A percentile compares a stretch with the other conserved stretches of the same genome.
Conservation (phyloP, 768 basidiomycete species). For the Tylopilus rubrobrunneus region DNA sequence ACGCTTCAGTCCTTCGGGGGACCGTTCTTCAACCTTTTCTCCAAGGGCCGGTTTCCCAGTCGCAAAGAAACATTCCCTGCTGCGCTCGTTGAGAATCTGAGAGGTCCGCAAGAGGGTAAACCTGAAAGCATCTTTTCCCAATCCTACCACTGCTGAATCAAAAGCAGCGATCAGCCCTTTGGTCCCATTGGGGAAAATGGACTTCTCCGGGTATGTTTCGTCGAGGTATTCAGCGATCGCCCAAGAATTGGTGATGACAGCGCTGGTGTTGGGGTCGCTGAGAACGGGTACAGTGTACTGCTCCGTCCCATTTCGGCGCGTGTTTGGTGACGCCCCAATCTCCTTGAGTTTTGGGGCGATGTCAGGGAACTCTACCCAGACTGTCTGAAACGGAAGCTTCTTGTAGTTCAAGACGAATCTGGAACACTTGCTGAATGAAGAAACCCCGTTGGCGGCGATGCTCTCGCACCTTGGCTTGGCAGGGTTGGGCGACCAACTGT, state of each 20-base stretch:
- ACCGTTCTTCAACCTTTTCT: conserved; percentile 36
- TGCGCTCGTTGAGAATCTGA: conserved; percentile 31
- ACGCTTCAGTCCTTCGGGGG: conserved; percentile 32
- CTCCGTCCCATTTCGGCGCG: conserved; percentile 13
- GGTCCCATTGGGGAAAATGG: conserved; percentile 23
- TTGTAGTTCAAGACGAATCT: conserved; percentile 34
- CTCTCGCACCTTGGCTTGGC: conserved; percentile 34
- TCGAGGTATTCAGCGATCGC: conserved; percentile 36
- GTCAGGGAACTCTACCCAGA: conserved; percentile 35
- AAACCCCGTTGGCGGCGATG: neutral
- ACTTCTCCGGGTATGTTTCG: conserved; percentile 31
- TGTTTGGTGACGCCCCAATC: conserved; percentile 25
- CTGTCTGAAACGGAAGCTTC: conserved; percentile 30
- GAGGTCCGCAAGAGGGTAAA: conserved; percentile 21
- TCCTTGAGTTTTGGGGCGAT: conserved; percentile 23
- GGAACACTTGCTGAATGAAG: neutral
- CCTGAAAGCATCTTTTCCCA: conserved; percentile 6
- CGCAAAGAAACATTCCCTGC: conserved; percentile 35
- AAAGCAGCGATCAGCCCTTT: conserved; percentile 23
- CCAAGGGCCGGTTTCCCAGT: conserved; percentile 34
- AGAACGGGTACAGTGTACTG: conserved; percentile 34
- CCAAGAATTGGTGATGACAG: conserved; percentile 29
- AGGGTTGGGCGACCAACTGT: conserved; percentile 37
- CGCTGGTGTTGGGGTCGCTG: conserved; percentile 29
- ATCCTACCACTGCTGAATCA: neutral